These are phyloP conservation scores for Blastobotrys apis DNA, from an alignment of 1,139 yeast species.

Conservation along the genomic window DNA sequence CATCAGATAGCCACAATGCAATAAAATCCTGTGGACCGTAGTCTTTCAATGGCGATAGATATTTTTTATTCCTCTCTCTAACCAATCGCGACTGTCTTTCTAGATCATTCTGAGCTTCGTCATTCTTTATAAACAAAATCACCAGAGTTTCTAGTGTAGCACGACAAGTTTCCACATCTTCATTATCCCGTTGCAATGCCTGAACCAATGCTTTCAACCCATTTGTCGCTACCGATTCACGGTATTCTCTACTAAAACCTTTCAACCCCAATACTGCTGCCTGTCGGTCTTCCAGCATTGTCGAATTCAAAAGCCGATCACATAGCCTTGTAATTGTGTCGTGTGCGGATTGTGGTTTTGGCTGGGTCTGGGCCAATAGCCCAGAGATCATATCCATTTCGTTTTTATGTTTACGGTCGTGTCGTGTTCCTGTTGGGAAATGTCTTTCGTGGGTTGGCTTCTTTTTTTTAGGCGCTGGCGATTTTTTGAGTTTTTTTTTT, in stretches of 20 bases:
- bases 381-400: conserved; percentile 45
- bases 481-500: background rate
- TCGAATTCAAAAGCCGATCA: conserved; percentile 81
- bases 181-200: conserved; percentile 61
- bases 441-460: background rate
- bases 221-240: conserved; percentile 87
- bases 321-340: conserved; percentile 88
- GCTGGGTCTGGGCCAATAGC: conserved; percentile 43
- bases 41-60: conserved; percentile 34
- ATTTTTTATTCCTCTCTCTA: conserved; percentile 40
- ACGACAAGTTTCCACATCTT: conserved; percentile 68
- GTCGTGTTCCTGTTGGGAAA: background rate
- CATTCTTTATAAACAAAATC: conserved; percentile 56
- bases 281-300: conserved; percentile 75
- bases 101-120: conserved; percentile 53
- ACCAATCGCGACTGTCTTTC: conserved; percentile 22
- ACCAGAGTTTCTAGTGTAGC: conserved; percentile 83
- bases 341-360: conserved; percentile 62
- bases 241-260: conserved; percentile 81
- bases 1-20: conserved; percentile 94
- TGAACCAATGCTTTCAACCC: conserved; percentile 74
- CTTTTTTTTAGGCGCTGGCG: too few species aligned
- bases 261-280: conserved; percentile 90
- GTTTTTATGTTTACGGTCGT: background rate
- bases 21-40: conserved; percentile 55